These are phyloP conservation scores for Desmodesmus armatus DNA, from an alignment of 139 green algal genomes.

Conservation along the genomic window DNA sequence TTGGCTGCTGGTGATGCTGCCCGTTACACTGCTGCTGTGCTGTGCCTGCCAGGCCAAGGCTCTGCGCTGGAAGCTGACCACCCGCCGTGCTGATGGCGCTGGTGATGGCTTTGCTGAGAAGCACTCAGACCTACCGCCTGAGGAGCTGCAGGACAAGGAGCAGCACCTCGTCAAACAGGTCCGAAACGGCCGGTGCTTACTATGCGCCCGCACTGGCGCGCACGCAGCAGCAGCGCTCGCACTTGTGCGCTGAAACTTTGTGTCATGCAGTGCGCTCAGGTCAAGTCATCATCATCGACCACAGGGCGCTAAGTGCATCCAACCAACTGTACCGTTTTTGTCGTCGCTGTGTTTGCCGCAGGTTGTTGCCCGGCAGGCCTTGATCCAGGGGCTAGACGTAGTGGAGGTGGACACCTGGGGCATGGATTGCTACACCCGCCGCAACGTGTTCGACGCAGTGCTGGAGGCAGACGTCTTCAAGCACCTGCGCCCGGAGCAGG, in stretches of 20 bases:
- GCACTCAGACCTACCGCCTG: constrained; percentile 55
- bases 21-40: not conserved
- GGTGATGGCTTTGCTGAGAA: constrained; percentile 64
- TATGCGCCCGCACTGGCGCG: not conserved
- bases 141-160: constrained; percentile 55
- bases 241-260: not conserved
- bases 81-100: constrained; percentile 58
- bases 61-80: constrained; percentile 74
- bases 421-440: constrained; percentile 88
- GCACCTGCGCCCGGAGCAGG: constrained; percentile 34
- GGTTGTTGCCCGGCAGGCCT: not conserved
- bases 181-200: constrained; percentile 39
- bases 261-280: not conserved
- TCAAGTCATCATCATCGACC: not conserved
- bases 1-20: too few relatives aligned
- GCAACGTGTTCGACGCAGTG: constrained; percentile 80
- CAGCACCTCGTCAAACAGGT: constrained; percentile 46
- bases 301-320: too few relatives aligned
- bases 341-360: not conserved
- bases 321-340: too few relatives aligned
- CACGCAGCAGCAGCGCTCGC: not conserved
- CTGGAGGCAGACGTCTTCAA: constrained; percentile 51
- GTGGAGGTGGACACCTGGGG: constrained; percentile 85
- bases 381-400: constrained; percentile 64
- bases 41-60: constrained; percentile 20